These are phyloP conservation scores for Musa balbisiana DNA, from an alignment of 202 grass and related monocot genomes.

Conservation along the genomic window DNA sequence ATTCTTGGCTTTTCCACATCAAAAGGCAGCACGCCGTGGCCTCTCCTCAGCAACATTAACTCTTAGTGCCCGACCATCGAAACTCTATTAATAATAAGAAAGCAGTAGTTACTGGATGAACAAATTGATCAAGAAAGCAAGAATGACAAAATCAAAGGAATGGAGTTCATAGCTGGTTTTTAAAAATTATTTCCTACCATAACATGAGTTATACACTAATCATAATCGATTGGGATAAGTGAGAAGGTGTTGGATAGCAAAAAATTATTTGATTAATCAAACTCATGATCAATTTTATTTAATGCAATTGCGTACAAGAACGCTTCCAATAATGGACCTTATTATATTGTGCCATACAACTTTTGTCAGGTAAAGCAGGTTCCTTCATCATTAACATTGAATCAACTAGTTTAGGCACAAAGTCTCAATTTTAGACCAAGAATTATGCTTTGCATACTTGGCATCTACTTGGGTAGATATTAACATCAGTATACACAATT, in stretches of 20 bases:
- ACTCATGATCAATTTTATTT: not conserved
- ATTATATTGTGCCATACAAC: too few relatives aligned
- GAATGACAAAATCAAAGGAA: too few relatives aligned
- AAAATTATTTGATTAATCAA: not conserved
- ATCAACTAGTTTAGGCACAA: too few relatives aligned
- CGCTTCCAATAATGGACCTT: not conserved
- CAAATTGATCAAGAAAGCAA: not conserved
- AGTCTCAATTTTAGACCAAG: too few relatives aligned
- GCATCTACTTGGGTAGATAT: not conserved
- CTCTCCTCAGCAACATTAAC: constrained; percentile 71
- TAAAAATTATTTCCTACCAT: too few relatives aligned
- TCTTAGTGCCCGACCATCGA: constrained; percentile 73
- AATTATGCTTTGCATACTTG: too few relatives aligned
- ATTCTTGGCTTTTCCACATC: constrained; percentile 15
- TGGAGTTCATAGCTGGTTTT: too few relatives aligned
- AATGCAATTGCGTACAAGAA: not conserved
- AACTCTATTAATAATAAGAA: constrained; percentile 31
- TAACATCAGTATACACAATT: not conserved
- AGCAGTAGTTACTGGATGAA: not conserved
- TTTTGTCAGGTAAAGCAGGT: too few relatives aligned
- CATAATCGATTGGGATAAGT: too few relatives aligned
- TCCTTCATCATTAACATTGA: too few relatives aligned
- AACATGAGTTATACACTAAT: too few relatives aligned
- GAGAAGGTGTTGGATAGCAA: not conserved
- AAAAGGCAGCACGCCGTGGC: constrained; percentile 33